phyloP scores from a whole-genome alignment of 805 yeast species.

The Spathaspora sp. region DNA sequence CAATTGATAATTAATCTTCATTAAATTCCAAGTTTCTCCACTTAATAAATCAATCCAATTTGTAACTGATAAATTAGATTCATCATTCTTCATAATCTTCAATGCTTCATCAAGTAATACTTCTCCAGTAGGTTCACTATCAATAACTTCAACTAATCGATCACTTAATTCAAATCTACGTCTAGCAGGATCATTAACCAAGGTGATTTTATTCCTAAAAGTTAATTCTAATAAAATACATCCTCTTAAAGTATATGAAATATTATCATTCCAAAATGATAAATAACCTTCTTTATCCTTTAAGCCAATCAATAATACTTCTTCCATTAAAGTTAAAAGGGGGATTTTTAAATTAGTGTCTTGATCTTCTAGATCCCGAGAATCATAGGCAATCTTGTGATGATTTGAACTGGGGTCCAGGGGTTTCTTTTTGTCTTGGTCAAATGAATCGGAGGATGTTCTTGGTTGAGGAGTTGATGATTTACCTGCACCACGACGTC shows the following conservation, averaged over 20 bases:
- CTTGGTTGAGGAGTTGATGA: constrained; percentile 17
- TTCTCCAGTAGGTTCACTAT: constrained; percentile 88
- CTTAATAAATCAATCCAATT: constrained; percentile 92
- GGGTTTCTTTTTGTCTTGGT: constrained; percentile 18
- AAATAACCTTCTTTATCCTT: constrained; percentile 95
- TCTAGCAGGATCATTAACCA: constrained; percentile 90
- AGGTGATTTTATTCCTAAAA: constrained; percentile 80
- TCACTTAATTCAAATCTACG: constrained; percentile 85
- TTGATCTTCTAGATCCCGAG: constrained; percentile 52
- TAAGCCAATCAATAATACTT: constrained; percentile 86
- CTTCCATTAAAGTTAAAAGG: constrained; percentile 89
- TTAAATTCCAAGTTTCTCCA: constrained; percentile 96
- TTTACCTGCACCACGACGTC: constrained; percentile 70
- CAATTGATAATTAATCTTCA: constrained; percentile 91
- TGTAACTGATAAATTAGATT: constrained; percentile 70
- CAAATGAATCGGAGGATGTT: constrained; percentile 17
- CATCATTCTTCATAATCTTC: constrained; percentile 83
- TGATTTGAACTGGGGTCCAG: neutral
- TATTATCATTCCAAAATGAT: constrained; percentile 97
- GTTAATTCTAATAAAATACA: constrained; percentile 91
- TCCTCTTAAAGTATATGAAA: constrained; percentile 93
- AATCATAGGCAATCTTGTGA: constrained; percentile 80
- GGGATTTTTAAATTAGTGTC: constrained; percentile 48
- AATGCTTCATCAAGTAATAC: constrained; percentile 91
- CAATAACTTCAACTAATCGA: constrained; percentile 81